A percentile compares a stretch with the other conserved stretches of the same genome.
Conservation (phyloP, 2,329 filamentous ascomycete genomes). For the Pyrenochaeta sp. region DNA sequence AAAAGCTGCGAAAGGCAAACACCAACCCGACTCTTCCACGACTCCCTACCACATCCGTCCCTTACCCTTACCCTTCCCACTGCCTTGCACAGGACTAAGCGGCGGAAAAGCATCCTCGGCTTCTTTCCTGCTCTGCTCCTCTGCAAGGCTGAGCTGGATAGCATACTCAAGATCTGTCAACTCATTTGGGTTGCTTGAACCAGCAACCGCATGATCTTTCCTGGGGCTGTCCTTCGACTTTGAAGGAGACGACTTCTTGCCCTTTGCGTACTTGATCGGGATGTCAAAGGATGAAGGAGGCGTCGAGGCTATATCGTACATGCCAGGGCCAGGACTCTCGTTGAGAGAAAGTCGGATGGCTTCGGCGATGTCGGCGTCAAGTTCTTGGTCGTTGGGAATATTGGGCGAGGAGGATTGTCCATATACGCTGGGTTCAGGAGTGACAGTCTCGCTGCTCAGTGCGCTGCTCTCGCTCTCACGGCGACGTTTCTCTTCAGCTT, state of each 20-base stretch:
- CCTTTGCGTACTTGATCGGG: constrained; percentile 55
- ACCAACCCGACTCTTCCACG: background rate
- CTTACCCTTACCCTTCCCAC: constrained; percentile 42
- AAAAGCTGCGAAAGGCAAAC: too few species aligned
- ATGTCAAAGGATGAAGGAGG: constrained; percentile 49
- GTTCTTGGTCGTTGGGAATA: constrained; percentile 53
- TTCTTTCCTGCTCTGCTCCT: constrained; percentile 60
- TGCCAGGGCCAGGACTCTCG: constrained; percentile 22
- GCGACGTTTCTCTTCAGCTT: constrained; percentile 57
- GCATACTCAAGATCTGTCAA: constrained; percentile 68
- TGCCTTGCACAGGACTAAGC: constrained; percentile 28
- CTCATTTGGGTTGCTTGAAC: constrained; percentile 52
- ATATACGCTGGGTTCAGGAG: constrained; percentile 42
- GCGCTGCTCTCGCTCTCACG: constrained; percentile 52
- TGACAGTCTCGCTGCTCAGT: constrained; percentile 47
- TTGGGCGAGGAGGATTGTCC: constrained; percentile 37
- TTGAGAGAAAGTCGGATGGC: constrained; percentile 64
- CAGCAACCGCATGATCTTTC: constrained; percentile 39
- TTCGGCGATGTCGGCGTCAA: constrained; percentile 67
- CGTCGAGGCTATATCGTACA: constrained; percentile 13
- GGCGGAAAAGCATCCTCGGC: constrained; percentile 35
- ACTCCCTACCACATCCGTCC: constrained; percentile 31
- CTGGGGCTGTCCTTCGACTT: constrained; percentile 34
- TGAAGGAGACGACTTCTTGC: constrained; percentile 35
- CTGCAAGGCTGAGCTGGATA: constrained; percentile 67